These are phyloP conservation scores for Parasarocladium wereldwijsianum DNA, from an alignment of 2,329 filamentous ascomycete genomes.

Conservation along the genomic window DNA sequence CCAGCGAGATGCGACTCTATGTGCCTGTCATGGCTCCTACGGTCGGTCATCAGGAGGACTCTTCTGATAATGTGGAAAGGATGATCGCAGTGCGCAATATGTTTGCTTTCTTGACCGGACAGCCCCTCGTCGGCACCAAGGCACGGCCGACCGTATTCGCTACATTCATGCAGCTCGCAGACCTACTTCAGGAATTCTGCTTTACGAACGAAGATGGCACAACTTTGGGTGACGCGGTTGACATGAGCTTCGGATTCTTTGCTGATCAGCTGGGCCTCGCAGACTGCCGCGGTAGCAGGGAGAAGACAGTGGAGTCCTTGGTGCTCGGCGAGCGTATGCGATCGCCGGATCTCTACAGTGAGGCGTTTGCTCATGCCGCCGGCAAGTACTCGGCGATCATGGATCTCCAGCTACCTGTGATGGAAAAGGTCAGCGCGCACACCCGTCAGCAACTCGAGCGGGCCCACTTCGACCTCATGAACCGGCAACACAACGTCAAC, in stretches of 20 bases:
- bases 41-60: constrained; percentile 16
- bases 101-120: constrained; percentile 50
- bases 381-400: constrained; percentile 70
- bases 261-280: constrained; percentile 62
- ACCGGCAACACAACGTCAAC: constrained; percentile 56
- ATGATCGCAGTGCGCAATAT: constrained; percentile 47
- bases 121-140: constrained; percentile 46
- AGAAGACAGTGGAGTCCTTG: constrained; percentile 80
- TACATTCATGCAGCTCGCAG: constrained; percentile 38
- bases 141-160: constrained; percentile 35
- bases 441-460: constrained; percentile 73
- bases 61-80: constrained; percentile 34
- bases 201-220: constrained; percentile 41
- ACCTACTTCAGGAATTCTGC: constrained; percentile 39
- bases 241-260: constrained; percentile 57
- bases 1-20: constrained; percentile 34
- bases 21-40: constrained; percentile 29
- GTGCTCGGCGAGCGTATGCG: constrained; percentile 82
- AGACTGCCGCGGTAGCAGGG: constrained; percentile 67
- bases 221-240: constrained; percentile 43
- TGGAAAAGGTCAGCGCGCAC: constrained; percentile 49
- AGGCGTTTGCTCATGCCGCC: constrained; percentile 81
- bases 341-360: constrained; percentile 69
- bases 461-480: constrained; percentile 64
- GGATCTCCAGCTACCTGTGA: constrained; percentile 52